Evolutionary conservation across 441 rosid genomes (phyloP).

Genomic region (Francoa sonchifolia): DNA sequence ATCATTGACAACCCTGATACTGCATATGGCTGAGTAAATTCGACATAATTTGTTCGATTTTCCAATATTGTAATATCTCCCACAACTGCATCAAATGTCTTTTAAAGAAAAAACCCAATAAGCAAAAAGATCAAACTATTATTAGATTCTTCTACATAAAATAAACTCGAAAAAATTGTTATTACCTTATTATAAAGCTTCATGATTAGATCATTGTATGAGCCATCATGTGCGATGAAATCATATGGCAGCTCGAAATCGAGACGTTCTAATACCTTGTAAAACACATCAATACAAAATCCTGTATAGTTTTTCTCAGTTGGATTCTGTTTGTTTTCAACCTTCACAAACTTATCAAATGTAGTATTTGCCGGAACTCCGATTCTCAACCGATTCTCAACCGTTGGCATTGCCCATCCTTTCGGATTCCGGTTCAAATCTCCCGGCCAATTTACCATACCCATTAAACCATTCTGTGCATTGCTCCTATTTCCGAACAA

Average conservation of each 20-base stretch:
- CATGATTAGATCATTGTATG: conserved; percentile 28
- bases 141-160: no score
- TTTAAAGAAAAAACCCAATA: conserved; percentile 1
- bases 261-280: conserved; percentile 7
- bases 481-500: not conserved
- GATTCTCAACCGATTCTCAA: conserved; percentile 20
- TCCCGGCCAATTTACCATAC: conserved; percentile 29
- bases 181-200: conserved; percentile 36
- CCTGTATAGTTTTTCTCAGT: conserved; percentile 18
- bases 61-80: conserved; percentile 29
- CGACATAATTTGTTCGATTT: conserved; percentile 12
- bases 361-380: conserved; percentile 34
- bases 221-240: conserved; percentile 21
- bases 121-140: no score
- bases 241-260: conserved; percentile 14
- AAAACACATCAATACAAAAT: conserved; percentile 36
- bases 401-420: conserved; percentile 34
- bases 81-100: conserved; percentile 23
- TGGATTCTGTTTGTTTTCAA: conserved; percentile 7
- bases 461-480: conserved; percentile 1
- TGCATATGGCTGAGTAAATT: conserved; percentile 26
- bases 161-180: no score
- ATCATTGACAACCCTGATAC: conserved; percentile 24
- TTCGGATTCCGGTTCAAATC: conserved; percentile 16
- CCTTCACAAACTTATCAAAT: conserved; percentile 31